Conservation (phyloP, 305 asterid species). For the Andrographis paniculata region DNA sequence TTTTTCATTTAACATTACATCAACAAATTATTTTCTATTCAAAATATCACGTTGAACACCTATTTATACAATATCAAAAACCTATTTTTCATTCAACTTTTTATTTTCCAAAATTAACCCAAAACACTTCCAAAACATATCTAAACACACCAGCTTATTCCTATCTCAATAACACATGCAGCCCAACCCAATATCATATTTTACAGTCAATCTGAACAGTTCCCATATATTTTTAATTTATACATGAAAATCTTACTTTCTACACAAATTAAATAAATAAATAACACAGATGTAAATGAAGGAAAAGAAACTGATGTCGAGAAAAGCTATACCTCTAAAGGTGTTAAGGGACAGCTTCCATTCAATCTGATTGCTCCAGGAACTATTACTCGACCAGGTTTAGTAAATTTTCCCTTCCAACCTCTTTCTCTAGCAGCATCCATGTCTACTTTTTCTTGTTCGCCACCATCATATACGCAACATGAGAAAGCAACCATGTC, state of each 20-base stretch:
- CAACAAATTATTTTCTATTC: too few relatives aligned
- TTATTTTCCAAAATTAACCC: slow-evolving; percentile 1
- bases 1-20: too few relatives aligned
- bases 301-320: neutral
- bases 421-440: slow-evolving; percentile 99
- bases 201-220: neutral
- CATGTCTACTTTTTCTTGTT: slow-evolving; percentile 75
- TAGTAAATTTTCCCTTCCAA: slow-evolving; percentile 96
- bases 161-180: neutral
- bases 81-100: too few relatives aligned
- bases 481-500: slow-evolving; percentile 99
- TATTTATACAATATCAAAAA: too few relatives aligned
- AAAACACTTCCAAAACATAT: neutral
- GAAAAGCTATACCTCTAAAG: slow-evolving; percentile 62
- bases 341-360: slow-evolving; percentile 93
- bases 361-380: slow-evolving; percentile 90
- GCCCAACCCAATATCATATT: neutral
- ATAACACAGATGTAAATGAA: too few relatives aligned
- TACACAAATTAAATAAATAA: neutral
- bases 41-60: too few relatives aligned
- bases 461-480: slow-evolving; percentile 92
- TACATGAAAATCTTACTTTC: neutral
- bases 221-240: neutral
- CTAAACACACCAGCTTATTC: too few relatives aligned
- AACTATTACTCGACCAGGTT: slow-evolving; percentile 77